phyloP scores from a whole-genome alignment of 73 alveolate genomes.

The Symbiodinium pilosum region DNA sequence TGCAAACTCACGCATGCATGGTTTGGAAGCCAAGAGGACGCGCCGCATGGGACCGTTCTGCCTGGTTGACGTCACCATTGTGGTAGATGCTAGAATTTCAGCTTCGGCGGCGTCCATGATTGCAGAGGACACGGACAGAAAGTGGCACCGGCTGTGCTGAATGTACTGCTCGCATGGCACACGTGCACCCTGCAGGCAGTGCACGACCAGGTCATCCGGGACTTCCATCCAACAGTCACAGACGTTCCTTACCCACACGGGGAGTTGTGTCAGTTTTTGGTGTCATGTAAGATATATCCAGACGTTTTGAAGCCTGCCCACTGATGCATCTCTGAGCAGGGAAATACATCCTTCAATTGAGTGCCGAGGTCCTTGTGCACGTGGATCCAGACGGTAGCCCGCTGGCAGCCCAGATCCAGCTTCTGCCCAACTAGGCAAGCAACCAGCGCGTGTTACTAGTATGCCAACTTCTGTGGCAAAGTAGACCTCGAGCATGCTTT shows the following conservation, averaged over 20 bases:
- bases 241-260: not conserved
- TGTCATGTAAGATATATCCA: not conserved
- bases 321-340: not conserved
- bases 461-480: too few species aligned
- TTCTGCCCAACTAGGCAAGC: too few species aligned
- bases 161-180: too few species aligned
- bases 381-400: slow-evolving; percentile 95
- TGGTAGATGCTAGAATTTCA: slow-evolving; percentile 79
- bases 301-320: not conserved
- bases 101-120: slow-evolving; percentile 91
- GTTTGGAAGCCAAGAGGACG: not conserved
- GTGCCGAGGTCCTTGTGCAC: slow-evolving; percentile 62
- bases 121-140: slow-evolving; percentile 41
- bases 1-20: not conserved
- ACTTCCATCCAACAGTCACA: slow-evolving; percentile 68
- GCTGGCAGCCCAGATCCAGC: not conserved
- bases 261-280: not conserved
- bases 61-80: slow-evolving; percentile 57
- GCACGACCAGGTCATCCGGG: slow-evolving; percentile 84
- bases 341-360: not conserved
- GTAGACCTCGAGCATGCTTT: too few species aligned
- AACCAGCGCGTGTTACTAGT: too few species aligned
- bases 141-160: too few species aligned
- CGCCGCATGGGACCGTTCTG: slow-evolving; percentile 91
- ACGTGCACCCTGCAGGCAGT: slow-evolving; percentile 20